Base-by-base conservation (phyloP, 31 red algal genomes). In the Asparagopsis taxiformis region DNA sequence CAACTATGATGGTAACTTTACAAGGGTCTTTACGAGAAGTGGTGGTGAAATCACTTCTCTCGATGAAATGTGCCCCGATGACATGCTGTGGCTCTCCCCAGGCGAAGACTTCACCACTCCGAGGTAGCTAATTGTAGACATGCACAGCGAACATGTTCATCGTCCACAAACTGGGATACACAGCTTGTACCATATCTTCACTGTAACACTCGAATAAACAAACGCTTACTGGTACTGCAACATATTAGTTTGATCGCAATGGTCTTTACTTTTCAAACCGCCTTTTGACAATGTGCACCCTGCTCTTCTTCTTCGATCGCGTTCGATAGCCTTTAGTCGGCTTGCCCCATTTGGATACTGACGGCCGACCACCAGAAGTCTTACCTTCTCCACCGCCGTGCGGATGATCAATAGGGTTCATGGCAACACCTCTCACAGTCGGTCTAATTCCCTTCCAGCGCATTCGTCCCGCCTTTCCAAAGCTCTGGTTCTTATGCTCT, bases 241-340 rank as follows among this genome's bases (percentile, higher is more conserved):
- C 3, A 13, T 10, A 55, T 2, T 2, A 26, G 3, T 2, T 5
- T 2, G 3, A 25, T 26, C 3, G 2, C 31, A 21, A 15, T 43
- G 5, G 1, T n/a, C 0, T 79, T 61, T 79, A 79, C 61, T 66
- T 80, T 3, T 80, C 77, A 55, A 60, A 60, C 5, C 79, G 67
- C 11, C 68, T 44, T 49, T 70, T 69, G 1, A 91, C 49, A 75
- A 91, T 83, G 37, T 65, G 66, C 33, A 61, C 43, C 31, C 58
- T 81, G 16, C 44, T 63, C 71, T 94, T 94, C 59, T 57, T 72
- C 13, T 72, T 94, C 26, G 80, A 70, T 29, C 91, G 31, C 6
- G 96, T 99, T 20, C 77, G 66, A 60, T 77, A 79, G 7, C 96
- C 96, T 73, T 93, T 93, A 54, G 97, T 90, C 19, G 74, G 89